Evolutionary conservation across 2,329 filamentous ascomycete species (phyloP), one percentile per base, ranked within the genome.

Genomic region (Colletotrichum cuscutae): DNA sequence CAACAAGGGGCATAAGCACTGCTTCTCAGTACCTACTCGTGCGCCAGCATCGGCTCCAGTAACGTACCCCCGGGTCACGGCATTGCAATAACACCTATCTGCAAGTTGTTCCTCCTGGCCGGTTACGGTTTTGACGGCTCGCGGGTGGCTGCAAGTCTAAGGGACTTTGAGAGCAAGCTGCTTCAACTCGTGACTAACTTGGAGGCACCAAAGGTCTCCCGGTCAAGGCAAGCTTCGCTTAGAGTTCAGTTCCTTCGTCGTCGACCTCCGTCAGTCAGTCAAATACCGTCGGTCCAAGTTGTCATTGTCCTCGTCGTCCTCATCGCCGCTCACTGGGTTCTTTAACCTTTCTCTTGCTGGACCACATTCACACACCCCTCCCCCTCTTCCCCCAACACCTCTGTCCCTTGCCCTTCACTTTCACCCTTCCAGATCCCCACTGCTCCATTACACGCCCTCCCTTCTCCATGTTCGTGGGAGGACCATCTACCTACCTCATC

Each of bases 291-390:
- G 46, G 66, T 69, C 60, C 54, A 64, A 69, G 32, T 61, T 57
- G 64, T 53, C 53, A 24, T 56, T 35, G 56, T 59, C n/a, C 5
- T 58, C 11, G 37, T 22, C 28, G 26, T 63, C 52, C 49, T 59
- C 58, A 57, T 68, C 28, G 53, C 37, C 42, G 65, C 69, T 68
- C 30, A 22, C 69, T 59, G 42, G 68, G 68, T 63, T 71, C 46
- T 59, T 72, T 69, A 69, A 67, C 67, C 69, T 72, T 72, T 72
- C 52, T 53, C 52, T 46, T 58, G 35, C 52, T 71, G 35, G 52
- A 68, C 65, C 37, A 37, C 37, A 62, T 37, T 42, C 56, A 53
- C 65, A n/a, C 68, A 49, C 35, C 22, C 59, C 30, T 46, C 24
- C 22, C 52, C 69, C 66, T 49, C 24, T 52, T 9, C 3, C 52